Conservation (phyloP, 768 basidiomycete genomes). For the Termitomyces sp. region DNA sequence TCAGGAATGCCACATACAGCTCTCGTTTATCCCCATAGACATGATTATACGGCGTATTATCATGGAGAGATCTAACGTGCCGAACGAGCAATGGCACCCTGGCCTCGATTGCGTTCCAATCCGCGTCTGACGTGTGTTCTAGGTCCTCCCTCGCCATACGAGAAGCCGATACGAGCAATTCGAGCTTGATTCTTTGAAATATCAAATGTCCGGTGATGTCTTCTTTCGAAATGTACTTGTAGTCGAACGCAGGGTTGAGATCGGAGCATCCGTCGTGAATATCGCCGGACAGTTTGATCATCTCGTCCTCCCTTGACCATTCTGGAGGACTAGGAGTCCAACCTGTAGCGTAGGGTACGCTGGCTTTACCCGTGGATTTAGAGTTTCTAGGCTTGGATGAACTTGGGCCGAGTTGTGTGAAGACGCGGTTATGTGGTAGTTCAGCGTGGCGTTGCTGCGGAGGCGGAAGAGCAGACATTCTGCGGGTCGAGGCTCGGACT, state of each 20-base stretch:
- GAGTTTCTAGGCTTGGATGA: background rate
- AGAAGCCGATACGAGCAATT: background rate
- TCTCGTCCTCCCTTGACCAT: background rate
- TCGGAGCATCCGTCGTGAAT: slow-evolving; percentile 1
- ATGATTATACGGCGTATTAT: background rate
- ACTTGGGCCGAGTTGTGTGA: background rate
- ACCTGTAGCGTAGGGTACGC: background rate
- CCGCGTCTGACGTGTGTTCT: background rate
- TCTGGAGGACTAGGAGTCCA: background rate
- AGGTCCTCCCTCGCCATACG: background rate
- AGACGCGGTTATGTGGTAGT: background rate
- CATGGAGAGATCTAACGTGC: background rate
- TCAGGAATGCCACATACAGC: background rate
- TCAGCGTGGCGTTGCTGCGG: background rate
- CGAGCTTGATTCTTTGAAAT: background rate
- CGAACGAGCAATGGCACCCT: background rate
- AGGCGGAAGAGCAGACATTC: background rate
- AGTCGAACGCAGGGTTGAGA: background rate
- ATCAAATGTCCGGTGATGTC: background rate
- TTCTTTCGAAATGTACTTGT: background rate
- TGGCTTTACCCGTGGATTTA: background rate
- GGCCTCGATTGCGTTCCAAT: background rate
- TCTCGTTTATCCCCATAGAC: background rate
- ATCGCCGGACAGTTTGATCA: background rate
- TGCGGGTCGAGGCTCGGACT: background rate